Conservation (phyloP, 257 asterid species). For the Solanum dulcamara region DNA sequence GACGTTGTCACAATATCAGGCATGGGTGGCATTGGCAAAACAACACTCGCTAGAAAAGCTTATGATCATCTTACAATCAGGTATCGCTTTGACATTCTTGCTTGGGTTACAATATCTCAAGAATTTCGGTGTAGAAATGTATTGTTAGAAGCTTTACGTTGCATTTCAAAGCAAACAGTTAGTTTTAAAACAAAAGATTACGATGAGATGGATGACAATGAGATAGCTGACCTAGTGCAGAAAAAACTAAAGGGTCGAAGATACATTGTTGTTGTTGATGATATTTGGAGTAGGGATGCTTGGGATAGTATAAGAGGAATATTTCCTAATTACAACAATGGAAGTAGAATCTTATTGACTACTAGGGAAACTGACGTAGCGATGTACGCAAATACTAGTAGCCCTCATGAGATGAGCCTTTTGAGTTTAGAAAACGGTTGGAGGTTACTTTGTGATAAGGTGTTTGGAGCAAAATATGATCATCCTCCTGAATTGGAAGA, state of each 20-base stretch:
- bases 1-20: background rate
- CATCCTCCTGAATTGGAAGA: background rate
- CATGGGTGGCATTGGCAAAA: background rate
- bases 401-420: background rate
- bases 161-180: background rate
- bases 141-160: background rate
- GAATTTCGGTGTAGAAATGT: background rate
- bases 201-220: background rate
- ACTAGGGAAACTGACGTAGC: background rate
- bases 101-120: background rate
- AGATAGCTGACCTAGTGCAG: background rate
- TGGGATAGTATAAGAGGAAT: background rate
- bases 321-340: background rate
- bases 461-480: background rate
- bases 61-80: background rate
- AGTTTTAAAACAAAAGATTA: background rate
- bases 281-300: background rate
- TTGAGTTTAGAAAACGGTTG: background rate
- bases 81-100: background rate
- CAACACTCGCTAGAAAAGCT: background rate
- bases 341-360: conserved; percentile 1
- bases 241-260: background rate
- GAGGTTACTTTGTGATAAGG: background rate
- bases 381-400: background rate
- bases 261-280: background rate